Evolutionary conservation across 441 rosid species (phyloP).

Genomic region (Geranium incanum): DNA sequence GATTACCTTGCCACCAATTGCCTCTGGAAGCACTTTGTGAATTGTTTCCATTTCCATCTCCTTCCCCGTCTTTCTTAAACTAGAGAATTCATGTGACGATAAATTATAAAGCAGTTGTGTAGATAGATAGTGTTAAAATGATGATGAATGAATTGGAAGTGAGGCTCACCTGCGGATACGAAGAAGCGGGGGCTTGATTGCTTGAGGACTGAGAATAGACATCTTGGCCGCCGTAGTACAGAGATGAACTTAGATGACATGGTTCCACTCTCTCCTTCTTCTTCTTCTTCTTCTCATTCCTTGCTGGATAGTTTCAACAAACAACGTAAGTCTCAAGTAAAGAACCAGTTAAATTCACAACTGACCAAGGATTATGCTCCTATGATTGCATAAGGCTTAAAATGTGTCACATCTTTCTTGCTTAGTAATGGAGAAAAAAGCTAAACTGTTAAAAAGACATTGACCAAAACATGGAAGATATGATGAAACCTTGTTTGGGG

Average conservation of each 20-base stretch:
- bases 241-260: conserved; percentile 72
- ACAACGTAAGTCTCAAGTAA: too few relatives aligned
- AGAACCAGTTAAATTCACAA: too few relatives aligned
- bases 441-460: too few relatives aligned
- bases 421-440: too few relatives aligned
- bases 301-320: conserved; percentile 22
- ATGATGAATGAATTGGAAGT: not conserved
- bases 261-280: conserved; percentile 49
- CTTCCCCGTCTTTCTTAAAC: conserved; percentile 52
- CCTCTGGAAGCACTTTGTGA: conserved; percentile 68
- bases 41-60: conserved; percentile 48
- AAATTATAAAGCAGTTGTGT: too few relatives aligned
- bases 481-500: too few relatives aligned
- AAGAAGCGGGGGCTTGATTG: conserved; percentile 30
- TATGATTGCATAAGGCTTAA: too few relatives aligned
- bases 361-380: too few relatives aligned
- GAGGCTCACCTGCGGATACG: conserved; percentile 46
- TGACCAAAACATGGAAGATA: too few relatives aligned
- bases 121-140: too few relatives aligned
- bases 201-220: conserved; percentile 41
- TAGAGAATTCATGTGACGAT: conserved; percentile 19
- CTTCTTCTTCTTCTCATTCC: conserved; percentile 31
- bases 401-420: too few relatives aligned
- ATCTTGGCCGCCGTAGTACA: conserved; percentile 84
- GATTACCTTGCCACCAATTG: conserved; percentile 89